Conservation (phyloP, 306 rosid species). For the Casuarina equisetifolia region DNA sequence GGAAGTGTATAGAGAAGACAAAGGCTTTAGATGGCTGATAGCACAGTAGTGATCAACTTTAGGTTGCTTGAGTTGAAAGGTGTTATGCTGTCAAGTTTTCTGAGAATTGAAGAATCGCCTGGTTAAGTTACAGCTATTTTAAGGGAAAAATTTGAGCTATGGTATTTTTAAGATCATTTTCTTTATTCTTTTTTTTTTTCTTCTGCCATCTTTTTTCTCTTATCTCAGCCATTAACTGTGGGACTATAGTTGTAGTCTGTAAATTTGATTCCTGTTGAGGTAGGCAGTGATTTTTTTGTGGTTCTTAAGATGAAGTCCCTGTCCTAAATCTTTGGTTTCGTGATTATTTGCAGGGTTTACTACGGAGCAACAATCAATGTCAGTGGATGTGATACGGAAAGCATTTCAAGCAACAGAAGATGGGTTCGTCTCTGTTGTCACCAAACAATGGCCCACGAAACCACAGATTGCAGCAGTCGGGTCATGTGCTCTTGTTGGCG, state of each 20-base stretch:
- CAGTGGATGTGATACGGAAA: slow-evolving; percentile 74
- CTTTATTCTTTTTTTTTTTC: neutral
- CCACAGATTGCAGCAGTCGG: slow-evolving; percentile 96
- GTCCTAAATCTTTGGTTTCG: slow-evolving; percentile 10
- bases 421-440: slow-evolving; percentile 70
- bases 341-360: slow-evolving; percentile 62
- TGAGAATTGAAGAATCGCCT: neutral
- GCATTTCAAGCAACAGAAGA: slow-evolving; percentile 95
- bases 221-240: neutral
- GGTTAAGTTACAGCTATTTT: neutral
- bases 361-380: slow-evolving; percentile 77
- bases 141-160: neutral
- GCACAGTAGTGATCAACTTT: neutral
- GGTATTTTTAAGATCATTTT: neutral
- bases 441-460: slow-evolving; percentile 59
- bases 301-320: neutral
- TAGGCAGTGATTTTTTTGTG: neutral
- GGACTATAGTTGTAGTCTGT: neutral
- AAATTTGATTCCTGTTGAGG: neutral
- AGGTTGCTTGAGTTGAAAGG: neutral
- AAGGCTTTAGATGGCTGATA: neutral
- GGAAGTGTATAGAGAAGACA: neutral
- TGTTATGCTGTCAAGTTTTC: neutral
- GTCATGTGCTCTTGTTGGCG: slow-evolving; percentile 87
- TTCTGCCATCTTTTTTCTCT: neutral